phyloP scores from a whole-genome alignment of 371 early-diverging fungal species.

The Syncephalastrum sp. region DNA sequence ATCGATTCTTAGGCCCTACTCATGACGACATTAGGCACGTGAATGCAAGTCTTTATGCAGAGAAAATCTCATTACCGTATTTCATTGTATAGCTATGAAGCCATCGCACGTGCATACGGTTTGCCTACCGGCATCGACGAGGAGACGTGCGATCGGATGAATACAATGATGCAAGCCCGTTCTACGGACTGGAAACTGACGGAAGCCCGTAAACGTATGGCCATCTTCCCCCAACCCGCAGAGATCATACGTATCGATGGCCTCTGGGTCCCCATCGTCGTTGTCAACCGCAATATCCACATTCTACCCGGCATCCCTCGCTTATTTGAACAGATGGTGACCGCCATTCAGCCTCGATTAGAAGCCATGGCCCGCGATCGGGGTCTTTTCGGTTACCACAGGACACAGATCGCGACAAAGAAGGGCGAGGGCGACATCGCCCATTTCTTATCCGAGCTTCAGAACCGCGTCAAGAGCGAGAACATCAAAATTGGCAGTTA shows the following conservation, averaged over 20 bases:
- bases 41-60: not conserved
- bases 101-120: constrained; percentile 64
- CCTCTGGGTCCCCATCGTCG: constrained; percentile 71
- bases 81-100: constrained; percentile 50
- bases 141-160: constrained; percentile 61
- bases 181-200: constrained; percentile 34
- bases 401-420: constrained; percentile 51
- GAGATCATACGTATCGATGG: constrained; percentile 44
- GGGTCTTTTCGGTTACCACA: constrained; percentile 27
- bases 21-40: constrained; percentile 61
- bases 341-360: constrained; percentile 31
- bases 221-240: constrained; percentile 55
- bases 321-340: constrained; percentile 57
- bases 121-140: constrained; percentile 48
- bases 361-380: constrained; percentile 14
- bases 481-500: constrained; percentile 64
- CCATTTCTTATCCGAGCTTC: constrained; percentile 40
- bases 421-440: constrained; percentile 52
- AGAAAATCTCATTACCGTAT: not conserved
- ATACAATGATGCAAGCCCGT: constrained; percentile 13
- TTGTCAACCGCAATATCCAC: constrained; percentile 63
- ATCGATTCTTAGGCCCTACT: constrained; percentile 45
- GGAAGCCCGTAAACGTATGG: constrained; percentile 68
- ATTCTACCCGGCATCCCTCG: constrained; percentile 74
- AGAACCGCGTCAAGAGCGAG: constrained; percentile 21